Evolutionary conservation across 2,329 filamentous ascomycete species (phyloP).

Genomic region (Botrytis paeoniae): DNA sequence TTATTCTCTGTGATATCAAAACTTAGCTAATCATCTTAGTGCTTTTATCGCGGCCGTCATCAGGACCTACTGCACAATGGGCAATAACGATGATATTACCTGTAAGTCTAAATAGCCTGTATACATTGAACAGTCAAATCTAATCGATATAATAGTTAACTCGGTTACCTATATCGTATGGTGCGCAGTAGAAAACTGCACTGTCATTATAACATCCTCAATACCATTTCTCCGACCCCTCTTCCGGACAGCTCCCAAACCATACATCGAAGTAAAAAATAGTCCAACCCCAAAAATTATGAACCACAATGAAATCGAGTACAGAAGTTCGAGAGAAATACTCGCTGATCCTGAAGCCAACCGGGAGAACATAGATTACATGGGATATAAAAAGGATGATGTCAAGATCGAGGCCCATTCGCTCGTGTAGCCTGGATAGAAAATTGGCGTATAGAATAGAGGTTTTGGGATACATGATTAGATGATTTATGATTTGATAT

Average conservation of each 20-base stretch:
- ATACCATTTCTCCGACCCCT: slow-evolving; percentile 15
- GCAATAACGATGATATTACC: not conserved
- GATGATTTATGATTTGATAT: not conserved
- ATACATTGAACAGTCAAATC: not conserved
- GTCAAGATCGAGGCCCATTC: not conserved
- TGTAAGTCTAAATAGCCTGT: not conserved
- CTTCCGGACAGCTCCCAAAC: not conserved
- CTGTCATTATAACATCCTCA: slow-evolving; percentile 13
- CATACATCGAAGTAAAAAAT: slow-evolving; percentile 11
- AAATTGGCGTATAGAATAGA: not conserved
- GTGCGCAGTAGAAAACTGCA: slow-evolving; percentile 17
- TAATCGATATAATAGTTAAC: not conserved
- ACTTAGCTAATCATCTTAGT: not conserved
- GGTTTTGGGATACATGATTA: not conserved
- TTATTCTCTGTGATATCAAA: not conserved
- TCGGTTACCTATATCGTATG: not conserved
- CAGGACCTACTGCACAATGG: slow-evolving; percentile 14
- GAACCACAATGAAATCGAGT: not conserved
- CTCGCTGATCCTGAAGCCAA: not conserved
- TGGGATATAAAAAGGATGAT: not conserved
- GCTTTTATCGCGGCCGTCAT: slow-evolving; percentile 10
- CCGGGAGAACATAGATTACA: not conserved
- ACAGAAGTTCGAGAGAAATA: not conserved
- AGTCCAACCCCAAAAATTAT: not conserved
- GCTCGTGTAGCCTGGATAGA: not conserved